Percentiles rank a stretch among this genome's conserved stretches.
phyloP scores from a whole-genome alignment of 139 green algal species.

The Desmodesmus armatus region DNA sequence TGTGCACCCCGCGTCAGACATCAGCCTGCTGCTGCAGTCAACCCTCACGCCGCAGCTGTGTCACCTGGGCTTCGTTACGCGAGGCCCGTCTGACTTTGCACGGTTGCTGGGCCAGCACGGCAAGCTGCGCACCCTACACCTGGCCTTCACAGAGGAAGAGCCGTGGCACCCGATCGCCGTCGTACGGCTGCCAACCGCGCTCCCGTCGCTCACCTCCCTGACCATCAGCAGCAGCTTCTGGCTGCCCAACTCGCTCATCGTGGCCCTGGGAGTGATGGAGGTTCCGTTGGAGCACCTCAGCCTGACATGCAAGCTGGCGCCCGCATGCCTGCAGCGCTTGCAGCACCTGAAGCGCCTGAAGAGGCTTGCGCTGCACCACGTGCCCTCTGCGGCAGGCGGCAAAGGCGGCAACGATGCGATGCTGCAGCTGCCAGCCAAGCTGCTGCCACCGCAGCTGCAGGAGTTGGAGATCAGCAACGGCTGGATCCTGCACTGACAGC shows the following conservation, averaged over 20 bases:
- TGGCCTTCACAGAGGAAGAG: slow-evolving; percentile 10
- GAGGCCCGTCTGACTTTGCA: slow-evolving; percentile 30
- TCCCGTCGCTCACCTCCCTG: not conserved
- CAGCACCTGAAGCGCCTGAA: slow-evolving; percentile 19
- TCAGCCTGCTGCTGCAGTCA: slow-evolving; percentile 20
- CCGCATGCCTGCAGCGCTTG: slow-evolving; percentile 8
- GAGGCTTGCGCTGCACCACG: slow-evolving; percentile 30
- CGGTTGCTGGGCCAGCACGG: slow-evolving; percentile 22
- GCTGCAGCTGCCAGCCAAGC: slow-evolving; percentile 36
- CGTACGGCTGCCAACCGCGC: slow-evolving; percentile 19
- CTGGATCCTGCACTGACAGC: slow-evolving; percentile 24
- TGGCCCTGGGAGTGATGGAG: slow-evolving; percentile 40
- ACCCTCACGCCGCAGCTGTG: not conserved
- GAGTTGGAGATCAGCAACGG: slow-evolving; percentile 44
- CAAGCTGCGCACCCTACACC: slow-evolving; percentile 10
- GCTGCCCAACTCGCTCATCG: slow-evolving; percentile 40
- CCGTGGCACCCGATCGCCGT: slow-evolving; percentile 36
- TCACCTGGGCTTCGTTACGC: slow-evolving; percentile 8
- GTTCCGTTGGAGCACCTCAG: slow-evolving; percentile 17
- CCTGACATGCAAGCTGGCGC: slow-evolving; percentile 35
- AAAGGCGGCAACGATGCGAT: slow-evolving; percentile 11
- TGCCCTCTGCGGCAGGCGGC: not conserved
- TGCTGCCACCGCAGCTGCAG: slow-evolving; percentile 25
- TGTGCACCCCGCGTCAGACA: slow-evolving; percentile 7
- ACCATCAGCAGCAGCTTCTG: slow-evolving; percentile 27